Evolutionary conservation across 352 stramenopile species (phyloP), one percentile per base, ranked within the genome.

Genomic region (Phytophthora rubi): DNA sequence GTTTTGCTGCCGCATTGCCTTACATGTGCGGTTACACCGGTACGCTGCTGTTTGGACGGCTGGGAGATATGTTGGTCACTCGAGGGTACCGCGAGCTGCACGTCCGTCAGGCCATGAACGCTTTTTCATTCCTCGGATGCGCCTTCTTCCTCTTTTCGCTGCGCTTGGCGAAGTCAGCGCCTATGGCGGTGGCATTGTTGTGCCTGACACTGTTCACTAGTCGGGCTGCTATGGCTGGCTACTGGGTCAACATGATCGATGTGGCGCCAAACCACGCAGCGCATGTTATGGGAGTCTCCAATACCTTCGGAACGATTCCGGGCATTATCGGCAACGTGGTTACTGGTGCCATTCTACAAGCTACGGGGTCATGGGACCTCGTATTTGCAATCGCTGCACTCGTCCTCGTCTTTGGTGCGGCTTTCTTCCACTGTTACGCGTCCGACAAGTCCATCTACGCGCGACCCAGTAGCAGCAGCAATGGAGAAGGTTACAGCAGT

Each of bases 211-310:
- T 96, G 13, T 94, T 95, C 68, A 83, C 89, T 21, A 85, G 80
- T 59, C 89, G 89, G 42, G 83, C 84, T 9, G 79, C 88, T 9
- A 88, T 92, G 66, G 85, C 85, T 47, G 89, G 89, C 16, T 96
- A 92, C 72, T 96, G 88, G 88, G 86, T 96, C 62, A 96, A 96
- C 70, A 96, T 96, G 89, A 94, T 96, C 59, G 89, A 96, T 77
- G 88, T 96, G 55, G 88, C 76, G 0, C 85, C 88, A 13, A 80
- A 86, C 49, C 83, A 95, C 68, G 89, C 89, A 4, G 89, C 85
- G 4, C 85, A 95, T 70, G 79, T 96, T 57, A 96, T 96, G 89
- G 89, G 84, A 47, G 80, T 96, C 55, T 95, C 86, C 55, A 96
- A 96, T 68, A 95, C 89, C 30, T 86, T 96, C 53, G 86, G 81